Evolutionary conservation across 2,329 filamentous ascomycete genomes (phyloP), one percentile per base, ranked within the genome.

Genomic region (Tolypocladium tropicale): DNA sequence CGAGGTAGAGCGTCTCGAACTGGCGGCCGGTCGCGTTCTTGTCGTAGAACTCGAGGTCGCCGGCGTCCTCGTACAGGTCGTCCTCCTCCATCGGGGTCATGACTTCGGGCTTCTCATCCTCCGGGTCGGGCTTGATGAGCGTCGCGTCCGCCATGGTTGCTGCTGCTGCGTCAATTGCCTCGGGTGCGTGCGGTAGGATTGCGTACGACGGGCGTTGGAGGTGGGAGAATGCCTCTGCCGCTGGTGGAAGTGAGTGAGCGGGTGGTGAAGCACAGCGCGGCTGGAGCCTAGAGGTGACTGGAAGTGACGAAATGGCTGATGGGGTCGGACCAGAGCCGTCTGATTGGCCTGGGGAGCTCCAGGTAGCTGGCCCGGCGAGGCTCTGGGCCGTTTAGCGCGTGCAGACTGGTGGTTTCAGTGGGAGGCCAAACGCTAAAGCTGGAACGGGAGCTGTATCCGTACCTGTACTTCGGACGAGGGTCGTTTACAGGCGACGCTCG

Each of bases 31-130:
- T 61, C 3, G 65, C 58, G 58, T 71, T 70, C 56, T 74, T 72
- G 57, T 78, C 76, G 61, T 77, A 82, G 64, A 83, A 83, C 55
- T 79, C 77, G 52, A 82, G 76, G 60, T 83, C 80, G 58, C 78
- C 78, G 7, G 80, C 80, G 62, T 79, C 77, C 63, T 79, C 74
- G 65, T 89, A 89, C 56, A 88, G 76, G 61, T 89, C 86, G 51
- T 89, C 86, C 53, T 89, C 86, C 46, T 76, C 76, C 48, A 77
- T 70, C 46, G 72, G 73, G 46, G 46, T n/a, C 9, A 28, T 21
- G 32, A 70, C 68, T 25, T 77, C 73, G 56, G 71, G 69, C 33
- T 67, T 68, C 49, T 78, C 76, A n/a, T 67, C 68, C 48, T 78
- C 76, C 11, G 75, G 74, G 57, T 82, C 79, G 5, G 74, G 67